Base-by-base conservation (phyloP, 768 basidiomycete genomes). In the Kwoniella botswanensis region DNA sequence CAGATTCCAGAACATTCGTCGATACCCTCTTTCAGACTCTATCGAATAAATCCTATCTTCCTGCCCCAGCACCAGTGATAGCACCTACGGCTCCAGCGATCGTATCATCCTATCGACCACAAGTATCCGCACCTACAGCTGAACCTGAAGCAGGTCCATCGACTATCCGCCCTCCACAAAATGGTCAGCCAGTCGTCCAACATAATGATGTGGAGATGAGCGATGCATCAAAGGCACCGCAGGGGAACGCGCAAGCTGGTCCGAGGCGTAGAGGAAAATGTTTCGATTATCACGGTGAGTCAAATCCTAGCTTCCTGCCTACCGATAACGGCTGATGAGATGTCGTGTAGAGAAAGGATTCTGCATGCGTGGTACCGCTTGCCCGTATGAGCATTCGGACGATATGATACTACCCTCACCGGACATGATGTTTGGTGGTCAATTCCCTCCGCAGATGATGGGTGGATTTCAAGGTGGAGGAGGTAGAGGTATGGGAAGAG, bases 331-430 rank as follows among this genome's bases (percentile, higher is more conserved):
- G 35, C 6, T 35, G 35, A 35, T 35, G 35, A 7, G 6, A 35
- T 35, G 35, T 42, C 59, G 64, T 54, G 73, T 74, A 98, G 95
- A 95, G 80, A 90, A 90, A 69, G 95, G 95, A 1, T 97, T 90
- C 84, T 98, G 95, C 76, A 88, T 92, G 52, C 89, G 94, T 42
- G 95, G 95, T 58, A 90, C 88, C 21, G 87, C 88, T 71, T 98
- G 95, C 87, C 94, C 93, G 80, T 98, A 89, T 84, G 93, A 92
- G 71, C 95, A 98, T 76, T 93, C 92, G 46, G 92, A 93, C 1
- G 93, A 95, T 79, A 92, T 93, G 5, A 82, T 84, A 57, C 76
- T 80, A 35, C 75, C 78, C 9, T 91, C 92, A 79, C 83, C 88
- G 5, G 87, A 87, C 42, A 83, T 82, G 65, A 82, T 81, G 82